Evolutionary conservation across 306 rosid genomes (phyloP), one percentile per base, ranked within the genome.

Genomic region (Clitoria ternatea): DNA sequence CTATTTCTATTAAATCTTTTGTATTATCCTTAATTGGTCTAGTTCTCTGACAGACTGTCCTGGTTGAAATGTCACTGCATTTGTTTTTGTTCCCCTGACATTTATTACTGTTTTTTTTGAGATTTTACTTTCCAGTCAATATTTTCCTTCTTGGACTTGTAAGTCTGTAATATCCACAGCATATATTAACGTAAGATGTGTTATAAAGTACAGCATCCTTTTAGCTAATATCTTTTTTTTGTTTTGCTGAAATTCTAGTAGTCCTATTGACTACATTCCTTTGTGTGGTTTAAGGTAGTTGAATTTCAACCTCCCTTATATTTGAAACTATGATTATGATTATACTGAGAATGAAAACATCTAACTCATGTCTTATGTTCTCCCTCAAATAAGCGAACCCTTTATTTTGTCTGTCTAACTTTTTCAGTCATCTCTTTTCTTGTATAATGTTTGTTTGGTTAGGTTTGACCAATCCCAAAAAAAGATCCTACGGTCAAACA

Each of bases 261-360:
- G 70, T 64, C 27, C 20, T 7, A 4, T 49, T 72, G 71, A 37
- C 13, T 59, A 42, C 67, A 52, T 24, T 49, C 36, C 47, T 71
- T 57, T 18, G 63, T 63, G 43, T 30, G 24, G 33, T 66, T 77
- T 49, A 30, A 29, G 27, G 35, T n/a, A 10, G 19, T 50, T 56
- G 66, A 75, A 50, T 33, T 78, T 59, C 39, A 18, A 56, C 44
- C 64, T 56, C 49, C 50, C 62, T 20, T 70, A 22, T 42, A 30
- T 30, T 48, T 48, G 60, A 66, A 60, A 56, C 39, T 14, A 66
- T 52, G 48, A 5, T 30, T 57, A 59, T 27, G 42, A 61, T 15
- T 54, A 37, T 10, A 27, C 50, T 68, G 65, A 39, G 20, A 47
- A 68, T 49, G 27, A 18, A 18, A 32, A 52, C 37, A n/a, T 52